A percentile compares a stretch with the other conserved stretches of the same genome.
Evolutionary conservation across 2,329 filamentous ascomycete species (phyloP).

Genomic region (Pleoardoris graminearum): DNA sequence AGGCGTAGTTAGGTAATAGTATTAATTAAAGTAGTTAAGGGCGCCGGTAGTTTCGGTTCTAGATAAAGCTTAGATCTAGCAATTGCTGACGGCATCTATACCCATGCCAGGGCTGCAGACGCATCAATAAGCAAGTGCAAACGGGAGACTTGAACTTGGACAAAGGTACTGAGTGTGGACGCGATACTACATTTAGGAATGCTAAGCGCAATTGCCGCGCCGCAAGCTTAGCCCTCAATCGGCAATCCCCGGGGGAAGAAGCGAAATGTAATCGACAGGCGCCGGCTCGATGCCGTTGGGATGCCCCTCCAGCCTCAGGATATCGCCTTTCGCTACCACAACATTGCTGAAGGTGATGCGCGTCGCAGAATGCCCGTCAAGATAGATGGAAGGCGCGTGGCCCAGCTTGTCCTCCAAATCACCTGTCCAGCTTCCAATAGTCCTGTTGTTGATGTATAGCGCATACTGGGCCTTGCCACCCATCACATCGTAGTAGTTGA

Average conservation of each 20-base stretch:
- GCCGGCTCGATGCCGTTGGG: slow-evolving; percentile 66
- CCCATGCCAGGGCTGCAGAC: background rate
- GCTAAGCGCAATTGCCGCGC: background rate
- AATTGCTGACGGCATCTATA: background rate
- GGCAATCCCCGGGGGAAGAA: slow-evolving; percentile 62
- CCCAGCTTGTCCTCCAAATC: slow-evolving; percentile 64
- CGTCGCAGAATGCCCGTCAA: slow-evolving; percentile 68
- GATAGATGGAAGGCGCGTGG: slow-evolving; percentile 59
- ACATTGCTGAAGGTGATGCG: slow-evolving; percentile 62
- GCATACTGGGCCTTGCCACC: slow-evolving; percentile 62
- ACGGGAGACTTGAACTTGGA: background rate
- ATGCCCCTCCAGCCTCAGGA: slow-evolving; percentile 59
- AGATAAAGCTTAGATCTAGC: no score
- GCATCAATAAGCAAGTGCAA: background rate
- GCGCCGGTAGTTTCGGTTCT: no score
- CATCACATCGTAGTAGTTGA: slow-evolving; percentile 68
- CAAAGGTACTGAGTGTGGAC: background rate
- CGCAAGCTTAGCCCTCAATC: slow-evolving; percentile 48
- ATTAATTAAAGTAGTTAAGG: no score
- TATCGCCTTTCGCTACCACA: slow-evolving; percentile 55
- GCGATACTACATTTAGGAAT: no score
- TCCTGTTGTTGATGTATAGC: slow-evolving; percentile 57
- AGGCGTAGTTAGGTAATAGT: no score
- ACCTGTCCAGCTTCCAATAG: slow-evolving; percentile 62
- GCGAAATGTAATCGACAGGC: slow-evolving; percentile 67